Evolutionary conservation across 2,329 filamentous ascomycete genomes (phyloP), one percentile per base, ranked within the genome.

Genomic region (Sporothrix curviconia): DNA sequence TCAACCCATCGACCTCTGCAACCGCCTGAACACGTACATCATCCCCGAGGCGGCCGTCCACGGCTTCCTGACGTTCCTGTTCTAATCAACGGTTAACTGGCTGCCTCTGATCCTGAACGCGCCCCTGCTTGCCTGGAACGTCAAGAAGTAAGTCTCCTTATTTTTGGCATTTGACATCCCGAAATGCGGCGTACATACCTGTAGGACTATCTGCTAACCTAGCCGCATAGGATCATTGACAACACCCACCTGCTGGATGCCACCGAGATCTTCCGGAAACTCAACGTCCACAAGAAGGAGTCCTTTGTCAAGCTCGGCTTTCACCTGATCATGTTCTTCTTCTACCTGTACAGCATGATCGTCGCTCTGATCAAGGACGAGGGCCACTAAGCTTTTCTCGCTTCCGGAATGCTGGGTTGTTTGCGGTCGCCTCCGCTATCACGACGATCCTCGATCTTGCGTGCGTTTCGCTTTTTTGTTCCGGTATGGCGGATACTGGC

Each of bases 271-370:
- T 99, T 99, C 84, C 85, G 94, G 74, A 99, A 99, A 79, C 79
- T 99, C 61, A 99, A 99, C 67, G 89, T 96, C 53, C 94, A 99
- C 75, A 99, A 99, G 81, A 97, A 96, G 92, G 94, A 99, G 84
- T 97, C 94, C 0, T 99, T 99, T 74, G 86, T 94, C 78, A 99
- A 99, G 79, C 89, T 99, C 43, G 94, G 92, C 57, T 99, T 99
- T 82, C 94, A 99, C 75, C 80, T 99, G 60, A 74, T 99, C 77
- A 96, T 99, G 91, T 99, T 99, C 84, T 99, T 99, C 85, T 99
- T 97, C 84, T 99, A 99, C 78, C 87, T 99, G 58, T 96, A 96
- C 83, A 95, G 89, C 86, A 95, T 94, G 89, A 94, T 94, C 66
- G 92, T 96, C 63, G 92, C 94, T 64, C 82, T 99, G 62, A 99